Evolutionary conservation across 805 yeast species (phyloP).

Genomic region (Kuraishia hungarica): DNA sequence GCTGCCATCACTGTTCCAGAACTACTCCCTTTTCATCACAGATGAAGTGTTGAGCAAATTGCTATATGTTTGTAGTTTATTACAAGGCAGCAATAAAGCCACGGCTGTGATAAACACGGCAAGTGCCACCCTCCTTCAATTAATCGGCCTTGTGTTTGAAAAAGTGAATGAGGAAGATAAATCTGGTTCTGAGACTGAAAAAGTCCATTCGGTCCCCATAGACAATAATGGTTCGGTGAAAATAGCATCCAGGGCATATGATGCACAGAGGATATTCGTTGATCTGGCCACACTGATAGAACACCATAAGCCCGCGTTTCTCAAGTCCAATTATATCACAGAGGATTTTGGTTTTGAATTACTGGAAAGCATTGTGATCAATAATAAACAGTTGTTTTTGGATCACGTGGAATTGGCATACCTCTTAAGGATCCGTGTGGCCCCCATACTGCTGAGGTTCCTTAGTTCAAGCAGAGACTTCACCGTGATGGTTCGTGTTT

Average conservation of each 20-base stretch:
- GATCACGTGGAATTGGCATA: conserved; percentile 56
- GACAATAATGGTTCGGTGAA: conserved; percentile 34
- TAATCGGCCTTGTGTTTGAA: conserved; percentile 73
- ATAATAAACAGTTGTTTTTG: conserved; percentile 49
- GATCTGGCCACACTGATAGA: conserved; percentile 69
- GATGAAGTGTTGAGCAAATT: conserved; percentile 51
- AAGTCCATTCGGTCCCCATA: conserved; percentile 23
- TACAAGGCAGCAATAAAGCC: conserved; percentile 61
- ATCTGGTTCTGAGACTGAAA: conserved; percentile 13
- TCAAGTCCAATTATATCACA: conserved; percentile 44
- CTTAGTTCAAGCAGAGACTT: conserved; percentile 53
- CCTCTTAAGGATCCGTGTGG: conserved; percentile 56
- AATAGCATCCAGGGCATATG: conserved; percentile 50
- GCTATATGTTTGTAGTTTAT: conserved; percentile 59
- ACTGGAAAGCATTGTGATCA: conserved; percentile 67
- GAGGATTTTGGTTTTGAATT: conserved; percentile 74
- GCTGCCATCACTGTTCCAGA: conserved; percentile 65
- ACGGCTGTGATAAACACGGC: conserved; percentile 85
- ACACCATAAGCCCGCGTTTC: conserved; percentile 42
- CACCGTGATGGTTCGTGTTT: conserved; percentile 64
- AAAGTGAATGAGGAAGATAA: conserved; percentile 37
- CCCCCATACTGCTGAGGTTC: conserved; percentile 67
- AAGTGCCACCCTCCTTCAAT: conserved; percentile 84
- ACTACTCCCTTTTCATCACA: conserved; percentile 45
- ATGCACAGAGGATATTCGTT: conserved; percentile 59